Conservation (phyloP, 2,329 filamentous ascomycete species). For the Pestalotiopsis sp. region DNA sequence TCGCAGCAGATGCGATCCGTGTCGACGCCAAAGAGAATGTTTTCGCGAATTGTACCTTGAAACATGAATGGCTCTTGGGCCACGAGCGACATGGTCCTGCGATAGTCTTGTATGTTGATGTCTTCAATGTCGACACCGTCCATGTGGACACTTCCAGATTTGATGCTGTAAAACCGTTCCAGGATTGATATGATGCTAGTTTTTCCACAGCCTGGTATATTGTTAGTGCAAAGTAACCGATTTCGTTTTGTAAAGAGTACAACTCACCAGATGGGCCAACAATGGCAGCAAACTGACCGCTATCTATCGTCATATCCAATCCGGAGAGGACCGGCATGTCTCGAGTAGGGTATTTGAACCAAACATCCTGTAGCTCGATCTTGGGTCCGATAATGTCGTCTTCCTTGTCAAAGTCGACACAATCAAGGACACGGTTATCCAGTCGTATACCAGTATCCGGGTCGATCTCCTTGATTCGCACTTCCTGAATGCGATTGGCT, state of each 20-base stretch:
- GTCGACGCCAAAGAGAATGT: conserved; percentile 66
- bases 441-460: conserved; percentile 22
- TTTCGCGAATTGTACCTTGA: conserved; percentile 62
- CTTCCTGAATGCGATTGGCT: conserved; percentile 56
- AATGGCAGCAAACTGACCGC: conserved; percentile 70
- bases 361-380: conserved; percentile 57
- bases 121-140: conserved; percentile 61
- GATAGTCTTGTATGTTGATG: conserved; percentile 62
- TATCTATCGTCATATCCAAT: conserved; percentile 60
- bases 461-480: conserved; percentile 44
- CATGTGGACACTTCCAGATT: conserved; percentile 64
- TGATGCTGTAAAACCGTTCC: conserved; percentile 69
- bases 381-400: conserved; percentile 47
- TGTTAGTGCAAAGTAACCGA: conserved; percentile 15
- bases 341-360: conserved; percentile 64
- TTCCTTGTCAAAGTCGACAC: conserved; percentile 40
- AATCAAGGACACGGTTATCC: conserved; percentile 36
- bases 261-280: conserved; percentile 64
- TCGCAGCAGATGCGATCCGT: conserved; percentile 50
- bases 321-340: conserved; percentile 59
- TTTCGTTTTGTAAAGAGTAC: neutral
- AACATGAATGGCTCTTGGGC: conserved; percentile 76
- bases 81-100: conserved; percentile 68
- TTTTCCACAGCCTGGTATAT: conserved; percentile 58
- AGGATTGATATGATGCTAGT: conserved; percentile 69